Evolutionary conservation across 73 alveolate species (phyloP).

Genomic region (Blepharisma stoltei): DNA sequence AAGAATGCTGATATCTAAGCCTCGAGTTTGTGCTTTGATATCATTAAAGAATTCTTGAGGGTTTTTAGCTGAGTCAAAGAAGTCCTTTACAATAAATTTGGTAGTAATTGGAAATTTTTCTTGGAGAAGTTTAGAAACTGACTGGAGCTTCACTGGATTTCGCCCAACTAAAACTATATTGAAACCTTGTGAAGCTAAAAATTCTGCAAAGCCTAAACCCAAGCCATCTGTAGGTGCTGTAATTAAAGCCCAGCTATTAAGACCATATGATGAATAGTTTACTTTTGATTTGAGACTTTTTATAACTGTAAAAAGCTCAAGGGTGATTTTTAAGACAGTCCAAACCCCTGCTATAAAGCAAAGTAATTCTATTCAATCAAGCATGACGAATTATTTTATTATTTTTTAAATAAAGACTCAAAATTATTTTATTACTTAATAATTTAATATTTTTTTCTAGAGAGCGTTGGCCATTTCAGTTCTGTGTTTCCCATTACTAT

Average conservation of each 20-base stretch:
- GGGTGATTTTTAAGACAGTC: no score
- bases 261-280: no score
- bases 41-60: neutral
- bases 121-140: neutral
- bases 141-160: conserved; percentile 29
- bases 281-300: no score
- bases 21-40: neutral
- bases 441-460: no score
- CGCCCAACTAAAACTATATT: conserved; percentile 29
- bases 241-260: conserved; percentile 27
- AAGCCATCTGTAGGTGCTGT: conserved; percentile 42
- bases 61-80: neutral
- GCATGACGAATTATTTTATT: no score
- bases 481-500: no score
- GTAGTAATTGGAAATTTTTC: neutral
- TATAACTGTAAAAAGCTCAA: no score
- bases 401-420: no score
- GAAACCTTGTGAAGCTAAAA: conserved; percentile 31
- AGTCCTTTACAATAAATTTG: neutral
- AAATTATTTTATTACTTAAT: no score
- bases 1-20: neutral
- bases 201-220: conserved; percentile 38
- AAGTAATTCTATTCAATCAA: no score
- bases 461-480: no score
- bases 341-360: no score